Base-by-base conservation (phyloP, 148 eudicot species). In the Amaranthus hypochondriacus region DNA sequence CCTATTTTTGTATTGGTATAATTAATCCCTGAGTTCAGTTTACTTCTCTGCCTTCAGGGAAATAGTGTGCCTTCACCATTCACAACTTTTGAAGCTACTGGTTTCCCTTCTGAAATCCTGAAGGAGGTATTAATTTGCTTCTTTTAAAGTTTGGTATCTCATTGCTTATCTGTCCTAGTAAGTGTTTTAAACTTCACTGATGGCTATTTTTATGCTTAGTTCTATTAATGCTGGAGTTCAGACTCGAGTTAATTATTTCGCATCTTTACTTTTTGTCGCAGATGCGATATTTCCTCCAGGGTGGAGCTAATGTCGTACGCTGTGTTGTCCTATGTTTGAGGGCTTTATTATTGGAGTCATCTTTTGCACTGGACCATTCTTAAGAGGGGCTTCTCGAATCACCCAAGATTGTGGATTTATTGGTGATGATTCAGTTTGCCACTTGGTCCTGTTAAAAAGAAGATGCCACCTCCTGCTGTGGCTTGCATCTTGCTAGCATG, bases 271-370 rank as follows among this genome's bases (percentile, higher is more conserved):
- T 81, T 83, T 85, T 88, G 90, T 88, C 88, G 85, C 93, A 95
- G 99, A 86, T 92, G 99, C 99, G 99, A 95, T 92, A 92, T 95
- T 92, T 90, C 96, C 99, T 95, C 99, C 96, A 81, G 75, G 90
- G 93, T 85, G 97, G 97, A 92, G 94, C 88, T 83, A 82, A 92
- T 92, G 94, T 92, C 97, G 97, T 86, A 92, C 90, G 82, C 97
- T 92, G 97, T 86, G 92, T 84, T 62, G 78, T 94, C 92, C 89
- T 86, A 81, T 86, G 79, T 78, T 79, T 74, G 80, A 89, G 90
- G 88, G 87, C 79, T 87, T 88, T 82, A 62, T 84, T 73, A 83
- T 78, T 86, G 91, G 86, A 79, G 89, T 55, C 82, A 88, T 88
- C 88, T 89, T 78, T 72, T 78, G 70, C 71, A 86, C 80, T 77